Base-by-base conservation (phyloP, 108 stramenopile species). In the Nannochloropsis salina region DNA sequence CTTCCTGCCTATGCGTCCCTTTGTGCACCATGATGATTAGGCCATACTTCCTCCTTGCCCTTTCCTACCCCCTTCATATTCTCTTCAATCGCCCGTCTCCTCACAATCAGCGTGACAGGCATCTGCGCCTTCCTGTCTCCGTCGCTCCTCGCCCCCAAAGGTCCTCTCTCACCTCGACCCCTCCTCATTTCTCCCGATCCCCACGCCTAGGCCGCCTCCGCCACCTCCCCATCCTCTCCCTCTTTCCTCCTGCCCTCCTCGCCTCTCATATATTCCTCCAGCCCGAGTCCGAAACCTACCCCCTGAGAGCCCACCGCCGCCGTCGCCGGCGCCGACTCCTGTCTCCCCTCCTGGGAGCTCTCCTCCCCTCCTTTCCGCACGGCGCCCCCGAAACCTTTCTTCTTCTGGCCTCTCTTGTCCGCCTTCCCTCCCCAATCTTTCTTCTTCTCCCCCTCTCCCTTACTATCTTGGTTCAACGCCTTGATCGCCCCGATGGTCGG, bases 141-240 rank as follows among this genome's bases (percentile, higher is more conserved):
- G 31, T 31, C 31, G 31, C 31, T 31, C 31, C 31, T 31, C 31
- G 0, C 31, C 31, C 31, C 31, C 31, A 31, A 31, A 31, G 31
- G 31, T 31, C 31, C 31, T 31, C 31, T 31, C 31, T 31, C 31
- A 31, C 31, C 31, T 31, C 31, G 31, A 31, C 31, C 31, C 31
- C 31, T 31, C 31, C 31, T 31, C 31, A 31, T 31, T 31, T 31
- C 31, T 31, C 31, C 31, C 31, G 31, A 31, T 31, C 31, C 31
- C 31, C 31, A 31, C 31, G 31, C n/a, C 6, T 74, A 74, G 15
- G 61, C 61, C 20, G 61, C 61, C 4, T 74, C 61, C 3, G 61
- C 61, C 61, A 74, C 61, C 61, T 74, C 61, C 61, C n/a, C 61
- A n/a, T 74, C 61, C 61, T n/a, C 61, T 74, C 61, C 61, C 61